phyloP scores from a whole-genome alignment of 768 basidiomycete species.

The Pisolithus albus region DNA sequence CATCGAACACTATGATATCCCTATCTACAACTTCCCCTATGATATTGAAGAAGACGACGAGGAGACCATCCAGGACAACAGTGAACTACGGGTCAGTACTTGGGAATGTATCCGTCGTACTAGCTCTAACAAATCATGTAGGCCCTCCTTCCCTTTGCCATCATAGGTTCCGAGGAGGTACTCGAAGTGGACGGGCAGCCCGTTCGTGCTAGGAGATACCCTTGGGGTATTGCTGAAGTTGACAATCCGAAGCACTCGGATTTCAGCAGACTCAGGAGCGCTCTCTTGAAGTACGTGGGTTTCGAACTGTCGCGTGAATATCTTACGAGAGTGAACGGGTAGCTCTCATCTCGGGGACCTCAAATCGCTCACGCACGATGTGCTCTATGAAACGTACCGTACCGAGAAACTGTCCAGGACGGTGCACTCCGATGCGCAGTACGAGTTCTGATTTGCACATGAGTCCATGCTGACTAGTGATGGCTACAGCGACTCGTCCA shows the following conservation, averaged over 20 bases:
- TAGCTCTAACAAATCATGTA: conserved; percentile 23
- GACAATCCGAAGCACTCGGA: conserved; percentile 99
- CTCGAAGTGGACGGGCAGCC: conserved; percentile 88
- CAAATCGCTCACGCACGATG: conserved; percentile 90
- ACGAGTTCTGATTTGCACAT: conserved; percentile 14
- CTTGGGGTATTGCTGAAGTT: conserved; percentile 98
- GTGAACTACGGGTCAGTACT: conserved; percentile 73
- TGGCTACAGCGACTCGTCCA: conserved; percentile 66
- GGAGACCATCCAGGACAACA: conserved; percentile 96
- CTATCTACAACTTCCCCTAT: conserved; percentile 99
- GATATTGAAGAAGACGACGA: conserved; percentile 99
- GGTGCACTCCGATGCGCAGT: conserved; percentile 75
- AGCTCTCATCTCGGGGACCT: conserved; percentile 94
- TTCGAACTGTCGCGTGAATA: neutral
- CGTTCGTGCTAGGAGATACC: conserved; percentile 91
- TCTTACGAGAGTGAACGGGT: conserved; percentile 5
- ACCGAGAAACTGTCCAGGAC: conserved; percentile 94
- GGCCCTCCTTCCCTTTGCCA: conserved; percentile 92
- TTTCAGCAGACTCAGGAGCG: conserved; percentile 87
- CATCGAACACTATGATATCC: conserved; percentile 96
- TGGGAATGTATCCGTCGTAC: neutral
- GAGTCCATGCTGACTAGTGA: conserved; percentile 18
- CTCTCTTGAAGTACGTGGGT: conserved; percentile 69
- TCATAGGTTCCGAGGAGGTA: conserved; percentile 96
- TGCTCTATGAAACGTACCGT: conserved; percentile 94